Conservation (phyloP, 768 basidiomycete genomes). For the Mycena venus region DNA sequence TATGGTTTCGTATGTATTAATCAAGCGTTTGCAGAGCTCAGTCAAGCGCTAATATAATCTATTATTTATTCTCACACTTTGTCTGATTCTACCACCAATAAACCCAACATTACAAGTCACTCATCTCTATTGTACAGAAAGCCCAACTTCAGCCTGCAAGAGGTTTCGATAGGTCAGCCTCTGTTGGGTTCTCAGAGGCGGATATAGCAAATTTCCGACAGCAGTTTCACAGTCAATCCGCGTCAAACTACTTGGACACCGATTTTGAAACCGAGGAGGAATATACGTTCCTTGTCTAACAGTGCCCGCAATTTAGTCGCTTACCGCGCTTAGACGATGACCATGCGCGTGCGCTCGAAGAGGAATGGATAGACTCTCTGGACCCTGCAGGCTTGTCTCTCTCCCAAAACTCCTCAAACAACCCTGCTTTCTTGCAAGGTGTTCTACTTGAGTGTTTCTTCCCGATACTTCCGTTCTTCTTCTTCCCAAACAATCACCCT, state of each 20-base stretch:
- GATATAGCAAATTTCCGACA: constrained; percentile 92
- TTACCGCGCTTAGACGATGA: constrained; percentile 78
- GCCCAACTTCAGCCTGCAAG: constrained; percentile 83
- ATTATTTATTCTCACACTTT: too few species aligned
- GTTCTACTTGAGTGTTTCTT: constrained; percentile 94
- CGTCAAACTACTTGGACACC: constrained; percentile 77
- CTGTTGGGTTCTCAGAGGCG: constrained; percentile 90
- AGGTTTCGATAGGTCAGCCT: constrained; percentile 91
- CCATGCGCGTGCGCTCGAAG: constrained; percentile 92
- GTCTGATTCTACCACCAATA: too few species aligned
- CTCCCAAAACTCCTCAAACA: constrained; percentile 68
- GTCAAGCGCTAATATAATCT: too few species aligned
- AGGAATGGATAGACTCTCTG: constrained; percentile 94
- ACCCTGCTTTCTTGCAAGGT: constrained; percentile 83
- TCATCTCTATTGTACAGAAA: constrained; percentile 55
- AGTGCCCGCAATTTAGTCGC: neutral
- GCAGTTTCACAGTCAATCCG: constrained; percentile 90
- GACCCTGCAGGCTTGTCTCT: constrained; percentile 72
- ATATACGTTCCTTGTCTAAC: constrained; percentile 56
- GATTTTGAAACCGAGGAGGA: constrained; percentile 84
- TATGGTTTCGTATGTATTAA: too few species aligned
- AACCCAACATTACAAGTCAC: too few species aligned
- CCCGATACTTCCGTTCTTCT: constrained; percentile 91
- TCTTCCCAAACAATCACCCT: constrained; percentile 79
- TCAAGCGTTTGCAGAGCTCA: too few species aligned